Percentiles rank a stretch among this genome's conserved stretches.
phyloP scores from a whole-genome alignment of 805 yeast genomes.

The Sungouiella blattae region DNA sequence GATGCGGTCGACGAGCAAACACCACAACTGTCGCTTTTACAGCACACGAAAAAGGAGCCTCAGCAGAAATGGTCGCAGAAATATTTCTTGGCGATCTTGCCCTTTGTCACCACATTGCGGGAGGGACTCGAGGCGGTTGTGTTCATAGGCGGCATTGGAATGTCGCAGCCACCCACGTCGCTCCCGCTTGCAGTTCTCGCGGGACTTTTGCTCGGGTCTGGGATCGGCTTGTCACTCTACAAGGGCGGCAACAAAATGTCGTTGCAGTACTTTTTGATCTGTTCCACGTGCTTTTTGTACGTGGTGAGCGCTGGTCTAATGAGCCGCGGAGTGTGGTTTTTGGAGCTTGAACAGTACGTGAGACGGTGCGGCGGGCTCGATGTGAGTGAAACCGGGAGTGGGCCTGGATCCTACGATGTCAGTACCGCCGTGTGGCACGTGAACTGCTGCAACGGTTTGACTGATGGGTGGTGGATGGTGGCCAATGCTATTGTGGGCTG shows the following conservation, averaged over 20 bases:
- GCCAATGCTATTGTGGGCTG: slow-evolving; percentile 44
- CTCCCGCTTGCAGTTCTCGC: slow-evolving; percentile 23
- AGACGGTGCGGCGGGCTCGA: slow-evolving; percentile 39
- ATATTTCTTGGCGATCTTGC: slow-evolving; percentile 25
- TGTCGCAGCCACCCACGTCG: slow-evolving; percentile 14
- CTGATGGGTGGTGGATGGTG: slow-evolving; percentile 47
- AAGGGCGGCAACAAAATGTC: slow-evolving; percentile 41
- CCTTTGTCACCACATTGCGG: slow-evolving; percentile 25
- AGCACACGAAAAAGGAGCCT: neutral
- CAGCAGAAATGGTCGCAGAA: slow-evolving; percentile 17
- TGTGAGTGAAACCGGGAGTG: slow-evolving; percentile 42
- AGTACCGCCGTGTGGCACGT: slow-evolving; percentile 43
- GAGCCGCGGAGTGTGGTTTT: slow-evolving; percentile 43
- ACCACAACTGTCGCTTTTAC: neutral
- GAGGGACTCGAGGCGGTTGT: slow-evolving; percentile 70
- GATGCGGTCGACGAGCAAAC: slow-evolving; percentile 2
- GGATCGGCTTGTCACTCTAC: slow-evolving; percentile 34
- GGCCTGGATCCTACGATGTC: slow-evolving; percentile 45
- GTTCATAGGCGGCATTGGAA: slow-evolving; percentile 27
- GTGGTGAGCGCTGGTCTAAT: slow-evolving; percentile 43
- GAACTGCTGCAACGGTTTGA: slow-evolving; percentile 43
- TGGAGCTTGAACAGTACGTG: slow-evolving; percentile 39
- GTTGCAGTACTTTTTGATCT: slow-evolving; percentile 38
- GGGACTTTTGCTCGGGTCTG: slow-evolving; percentile 29
- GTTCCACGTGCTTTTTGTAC: slow-evolving; percentile 39